Evolutionary conservation across 2,329 filamentous ascomycete genomes (phyloP), one percentile per base, ranked within the genome.

Genomic region (Fusarium chuoi): DNA sequence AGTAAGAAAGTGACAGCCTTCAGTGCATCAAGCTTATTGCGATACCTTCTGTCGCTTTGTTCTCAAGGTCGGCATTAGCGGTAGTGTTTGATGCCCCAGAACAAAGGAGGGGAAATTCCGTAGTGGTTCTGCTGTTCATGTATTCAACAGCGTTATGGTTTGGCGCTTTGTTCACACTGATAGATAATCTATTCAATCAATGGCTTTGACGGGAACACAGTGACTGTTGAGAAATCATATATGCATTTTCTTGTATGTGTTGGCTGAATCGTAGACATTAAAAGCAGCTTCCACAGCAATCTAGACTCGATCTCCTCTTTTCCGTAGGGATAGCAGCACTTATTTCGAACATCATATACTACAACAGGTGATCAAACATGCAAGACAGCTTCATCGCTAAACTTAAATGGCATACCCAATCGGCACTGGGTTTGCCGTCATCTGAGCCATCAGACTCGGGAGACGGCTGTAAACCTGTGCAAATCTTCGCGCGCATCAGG

Each of bases 151-250:
- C 26, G 42, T 30, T 61, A 24, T 49, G 20, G 26, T 42, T 26
- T 28, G n/a, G 10, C 55, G 30, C 68, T 64, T 72, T 64, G 46
- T 71, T 72, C 35, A 12, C 17, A 28, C 28, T 26, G 39, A 36
- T 30, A 62, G 38, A 30, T n/a, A 35, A 36, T 38, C 22, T 51
- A 54, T 63, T 55, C 36, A 20, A 28, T 33, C 14, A 41, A 41
- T 33, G 22, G 7, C 7, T n/a, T 39, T 18, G n/a, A 20, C 26
- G 36, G 60, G 42, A 60, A 61, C 41, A 62, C 10, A 39, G 35
- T 30, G 15, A 18, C 42, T 24, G 26, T 44, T 62, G 20, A 24
- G 28, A 36, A 18, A 39, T 12, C 28, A 11, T 9, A 24, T 7
- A 33, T 22, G 22, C 17, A 28, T 38, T 36, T 51, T 51, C 24